A percentile compares a stretch with the other conserved stretches of the same genome.
Conservation (phyloP, 768 basidiomycete genomes). For the Leucosporidium yakuticum region DNA sequence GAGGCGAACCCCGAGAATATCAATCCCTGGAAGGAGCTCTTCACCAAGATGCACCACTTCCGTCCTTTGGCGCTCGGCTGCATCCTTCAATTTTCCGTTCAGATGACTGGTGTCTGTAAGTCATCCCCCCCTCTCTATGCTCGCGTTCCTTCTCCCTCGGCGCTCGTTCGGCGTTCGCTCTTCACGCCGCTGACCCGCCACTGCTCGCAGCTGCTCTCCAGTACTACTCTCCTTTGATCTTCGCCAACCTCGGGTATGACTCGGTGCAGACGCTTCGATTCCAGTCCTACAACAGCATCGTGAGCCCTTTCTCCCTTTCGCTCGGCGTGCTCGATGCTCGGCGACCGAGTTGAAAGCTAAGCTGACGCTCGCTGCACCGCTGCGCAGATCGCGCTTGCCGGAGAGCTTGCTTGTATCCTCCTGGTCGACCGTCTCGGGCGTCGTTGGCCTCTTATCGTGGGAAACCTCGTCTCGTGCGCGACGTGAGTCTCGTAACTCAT, state of each 20-base stretch:
- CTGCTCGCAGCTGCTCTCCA: background rate
- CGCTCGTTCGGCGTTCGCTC: no score
- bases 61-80: background rate
- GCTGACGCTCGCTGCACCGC: no score
- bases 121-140: no score
- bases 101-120: constrained; percentile 1
- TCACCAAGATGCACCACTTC: constrained; percentile 1
- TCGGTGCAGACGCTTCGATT: background rate
- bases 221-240: background rate
- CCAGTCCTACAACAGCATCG: background rate
- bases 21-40: background rate
- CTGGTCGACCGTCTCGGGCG: background rate
- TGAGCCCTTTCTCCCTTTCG: no score
- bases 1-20: background rate
- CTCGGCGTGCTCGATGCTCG: no score
- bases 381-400: background rate
- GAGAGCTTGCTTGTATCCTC: background rate
- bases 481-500: background rate
- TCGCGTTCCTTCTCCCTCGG: no score
- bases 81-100: background rate
- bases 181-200: no score
- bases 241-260: background rate
- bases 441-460: background rate
- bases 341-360: no score
- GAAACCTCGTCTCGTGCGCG: background rate